A percentile compares a stretch with the other conserved stretches of the same genome.
phyloP scores from a whole-genome alignment of 306 rosid genomes.

The Cucumis hystrix region DNA sequence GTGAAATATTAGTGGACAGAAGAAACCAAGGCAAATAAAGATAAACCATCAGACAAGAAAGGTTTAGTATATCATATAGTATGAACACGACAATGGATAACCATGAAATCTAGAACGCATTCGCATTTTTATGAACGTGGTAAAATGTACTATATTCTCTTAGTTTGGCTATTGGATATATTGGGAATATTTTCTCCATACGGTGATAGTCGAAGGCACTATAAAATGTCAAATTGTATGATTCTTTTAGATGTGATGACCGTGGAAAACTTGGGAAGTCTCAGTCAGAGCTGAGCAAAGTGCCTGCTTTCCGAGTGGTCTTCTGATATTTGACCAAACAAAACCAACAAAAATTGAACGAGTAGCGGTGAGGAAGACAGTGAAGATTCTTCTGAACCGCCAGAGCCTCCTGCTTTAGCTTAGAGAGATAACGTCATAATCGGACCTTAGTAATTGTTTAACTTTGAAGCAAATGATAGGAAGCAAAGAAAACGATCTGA shows the following conservation, averaged over 20 bases:
- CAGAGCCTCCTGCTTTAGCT: not conserved
- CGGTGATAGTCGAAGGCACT: not conserved
- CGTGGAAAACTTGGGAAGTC: too few species aligned
- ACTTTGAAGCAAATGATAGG: not conserved
- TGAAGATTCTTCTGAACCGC: not conserved
- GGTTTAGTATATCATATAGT: not conserved
- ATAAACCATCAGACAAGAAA: not conserved
- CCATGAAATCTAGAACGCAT: not conserved
- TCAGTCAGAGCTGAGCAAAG: not conserved
- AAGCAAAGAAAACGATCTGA: not conserved
- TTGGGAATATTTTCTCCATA: too few species aligned
- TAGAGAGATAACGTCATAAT: not conserved
- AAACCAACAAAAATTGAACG: not conserved
- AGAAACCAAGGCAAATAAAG: too few species aligned
- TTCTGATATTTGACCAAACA: not conserved
- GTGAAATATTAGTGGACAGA: too few species aligned
- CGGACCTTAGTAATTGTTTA: not conserved
- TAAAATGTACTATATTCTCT: not conserved
- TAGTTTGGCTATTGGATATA: too few species aligned
- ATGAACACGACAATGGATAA: not conserved
- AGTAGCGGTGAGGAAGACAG: not conserved
- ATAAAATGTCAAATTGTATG: not conserved
- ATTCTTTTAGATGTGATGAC: not conserved
- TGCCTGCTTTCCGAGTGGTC: not conserved
- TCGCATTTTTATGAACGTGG: not conserved